Conservation (phyloP, 106 monocot genomes). For the Hemerocallis citrina region DNA sequence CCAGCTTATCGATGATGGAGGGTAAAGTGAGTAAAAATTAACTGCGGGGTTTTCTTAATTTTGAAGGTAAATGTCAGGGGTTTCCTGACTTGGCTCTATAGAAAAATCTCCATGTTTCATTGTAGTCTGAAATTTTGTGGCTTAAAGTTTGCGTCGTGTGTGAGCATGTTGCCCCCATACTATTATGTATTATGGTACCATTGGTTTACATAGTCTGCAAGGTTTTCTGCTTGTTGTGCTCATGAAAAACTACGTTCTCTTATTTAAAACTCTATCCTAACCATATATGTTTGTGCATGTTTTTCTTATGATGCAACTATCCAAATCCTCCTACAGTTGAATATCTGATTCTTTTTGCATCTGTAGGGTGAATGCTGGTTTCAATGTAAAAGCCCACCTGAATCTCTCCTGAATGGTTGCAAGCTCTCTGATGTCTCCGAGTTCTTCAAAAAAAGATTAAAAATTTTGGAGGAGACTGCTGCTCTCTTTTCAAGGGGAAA, state of each 20-base stretch:
- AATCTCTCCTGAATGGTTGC: neutral
- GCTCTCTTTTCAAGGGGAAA: constrained; percentile 16
- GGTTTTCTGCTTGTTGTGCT: neutral
- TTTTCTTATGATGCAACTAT: neutral
- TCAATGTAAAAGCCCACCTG: neutral
- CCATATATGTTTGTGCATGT: too few relatives aligned
- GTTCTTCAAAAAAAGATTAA: constrained; percentile 15
- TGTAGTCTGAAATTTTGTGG: too few relatives aligned
- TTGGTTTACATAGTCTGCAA: neutral
- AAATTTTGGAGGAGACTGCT: constrained; percentile 17
- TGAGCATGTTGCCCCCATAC: too few relatives aligned
- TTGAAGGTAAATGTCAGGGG: too few relatives aligned
- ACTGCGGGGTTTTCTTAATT: too few relatives aligned
- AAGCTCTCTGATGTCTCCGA: constrained; percentile 1
- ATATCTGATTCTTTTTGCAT: constrained; percentile 3
- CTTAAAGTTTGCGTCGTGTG: too few relatives aligned
- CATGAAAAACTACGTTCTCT: neutral
- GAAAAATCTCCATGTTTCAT: too few relatives aligned
- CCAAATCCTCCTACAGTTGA: neutral
- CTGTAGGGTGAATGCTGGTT: constrained; percentile 22
- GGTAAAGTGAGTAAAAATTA: too few relatives aligned
- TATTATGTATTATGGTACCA: neutral
- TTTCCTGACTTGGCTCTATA: too few relatives aligned
- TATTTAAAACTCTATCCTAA: too few relatives aligned
- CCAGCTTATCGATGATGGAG: too few relatives aligned